A percentile compares a stretch with the other conserved stretches of the same genome.
Conservation (phyloP, 495 filamentous ascomycete species). For the Glonium stellatum region DNA sequence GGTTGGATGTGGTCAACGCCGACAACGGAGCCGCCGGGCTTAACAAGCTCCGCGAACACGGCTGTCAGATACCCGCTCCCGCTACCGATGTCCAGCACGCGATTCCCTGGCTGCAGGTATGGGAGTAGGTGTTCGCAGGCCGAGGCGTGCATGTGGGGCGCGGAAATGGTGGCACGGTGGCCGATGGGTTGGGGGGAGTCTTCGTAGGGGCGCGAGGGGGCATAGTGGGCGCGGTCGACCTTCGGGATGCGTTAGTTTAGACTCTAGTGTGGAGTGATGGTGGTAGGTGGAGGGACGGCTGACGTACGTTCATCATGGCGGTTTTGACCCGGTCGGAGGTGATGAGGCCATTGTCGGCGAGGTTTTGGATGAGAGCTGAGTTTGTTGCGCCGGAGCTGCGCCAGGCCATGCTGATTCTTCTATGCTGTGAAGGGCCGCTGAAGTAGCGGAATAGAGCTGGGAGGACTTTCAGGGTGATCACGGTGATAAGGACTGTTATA, state of each 20-base stretch:
- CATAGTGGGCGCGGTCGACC: constrained; percentile 90
- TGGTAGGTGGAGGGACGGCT: constrained; percentile 5
- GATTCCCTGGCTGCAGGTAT: constrained; percentile 41
- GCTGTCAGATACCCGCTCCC: constrained; percentile 90
- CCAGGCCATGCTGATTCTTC: constrained; percentile 71
- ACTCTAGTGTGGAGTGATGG: neutral
- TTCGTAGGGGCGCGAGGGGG: constrained; percentile 60
- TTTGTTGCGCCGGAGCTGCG: constrained; percentile 74
- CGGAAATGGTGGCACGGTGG: constrained; percentile 80
- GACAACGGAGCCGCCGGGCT: constrained; percentile 55
- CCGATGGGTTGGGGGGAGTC: constrained; percentile 91
- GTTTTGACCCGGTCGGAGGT: constrained; percentile 59
- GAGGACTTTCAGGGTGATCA: constrained; percentile 16
- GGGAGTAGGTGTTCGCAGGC: constrained; percentile 48
- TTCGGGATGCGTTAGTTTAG: constrained; percentile 28
- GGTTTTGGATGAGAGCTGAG: constrained; percentile 68
- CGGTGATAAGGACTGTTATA: neutral
- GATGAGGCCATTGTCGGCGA: constrained; percentile 65
- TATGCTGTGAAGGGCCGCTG: constrained; percentile 6
- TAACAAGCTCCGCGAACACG: constrained; percentile 75
- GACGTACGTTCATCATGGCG: constrained; percentile 67
- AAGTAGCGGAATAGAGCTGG: constrained; percentile 12
- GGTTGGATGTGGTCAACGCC: constrained; percentile 85
- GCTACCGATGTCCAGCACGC: constrained; percentile 81
- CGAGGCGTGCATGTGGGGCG: constrained; percentile 94